Percentiles rank a stretch among this genome's conserved stretches.
Conservation (phyloP, 1,284 basidiomycete genomes). For the Earliella scabrosa region DNA sequence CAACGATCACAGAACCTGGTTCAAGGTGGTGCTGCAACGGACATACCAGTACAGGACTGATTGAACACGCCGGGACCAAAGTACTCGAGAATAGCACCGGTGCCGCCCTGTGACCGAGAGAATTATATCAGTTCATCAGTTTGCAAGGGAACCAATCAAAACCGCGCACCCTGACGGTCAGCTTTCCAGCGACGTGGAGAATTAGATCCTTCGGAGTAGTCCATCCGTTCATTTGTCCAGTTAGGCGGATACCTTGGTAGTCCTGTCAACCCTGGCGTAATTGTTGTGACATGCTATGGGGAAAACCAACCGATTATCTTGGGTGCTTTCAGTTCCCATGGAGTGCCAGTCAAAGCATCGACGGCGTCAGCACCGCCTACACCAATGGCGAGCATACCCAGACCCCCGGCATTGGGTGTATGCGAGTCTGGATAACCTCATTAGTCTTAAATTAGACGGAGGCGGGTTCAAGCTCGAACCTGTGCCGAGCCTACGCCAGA, state of each 20-base stretch:
- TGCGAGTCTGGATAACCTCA: constrained; percentile 78
- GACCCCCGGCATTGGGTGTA: constrained; percentile 97
- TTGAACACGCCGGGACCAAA: constrained; percentile 92
- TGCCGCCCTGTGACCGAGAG: constrained; percentile 85
- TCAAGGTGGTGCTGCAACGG: background rate
- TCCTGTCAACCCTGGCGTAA: background rate
- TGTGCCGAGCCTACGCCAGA: constrained; percentile 69
- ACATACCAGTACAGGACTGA: constrained; percentile 90
- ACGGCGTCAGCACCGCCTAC: constrained; percentile 99
- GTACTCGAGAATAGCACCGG: constrained; percentile 96
- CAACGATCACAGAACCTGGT: background rate
- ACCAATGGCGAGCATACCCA: constrained; percentile 98
- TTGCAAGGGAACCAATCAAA: background rate
- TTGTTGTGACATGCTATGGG: background rate
- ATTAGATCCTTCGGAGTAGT: constrained; percentile 97
- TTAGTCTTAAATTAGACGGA: constrained; percentile 43
- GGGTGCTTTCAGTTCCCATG: constrained; percentile 98
- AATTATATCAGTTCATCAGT: too few species aligned
- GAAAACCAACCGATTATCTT: constrained; percentile 75
- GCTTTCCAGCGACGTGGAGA: constrained; percentile 90
- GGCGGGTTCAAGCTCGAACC: too few species aligned
- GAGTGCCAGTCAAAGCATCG: constrained; percentile 97
- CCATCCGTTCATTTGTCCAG: constrained; percentile 90
- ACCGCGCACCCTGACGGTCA: constrained; percentile 85
- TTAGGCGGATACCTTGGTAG: constrained; percentile 78